Base-by-base conservation (phyloP, 192 early-diverging fungal genomes). In the Backusella parvicylindrica region DNA sequence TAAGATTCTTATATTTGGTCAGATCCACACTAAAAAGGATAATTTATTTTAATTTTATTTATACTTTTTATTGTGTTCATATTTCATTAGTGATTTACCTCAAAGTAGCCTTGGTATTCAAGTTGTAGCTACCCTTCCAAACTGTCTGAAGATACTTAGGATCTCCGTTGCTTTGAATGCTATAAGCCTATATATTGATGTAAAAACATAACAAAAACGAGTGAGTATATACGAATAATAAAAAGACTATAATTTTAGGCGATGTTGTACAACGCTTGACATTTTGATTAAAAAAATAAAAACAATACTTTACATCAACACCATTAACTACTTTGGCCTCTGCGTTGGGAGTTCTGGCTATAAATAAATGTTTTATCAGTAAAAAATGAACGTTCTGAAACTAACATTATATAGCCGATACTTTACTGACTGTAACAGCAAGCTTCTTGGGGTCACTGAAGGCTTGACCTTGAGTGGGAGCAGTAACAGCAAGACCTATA, bases 91-190 rank as follows among this genome's bases (percentile, higher is more conserved):
- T 6, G 18, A 64, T 40, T 70, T 70, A 80, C 79, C 49, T 72
- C 23, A 80, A 66, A 75, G 73, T 80, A 38, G 79, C 79, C 49
- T 69, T 63, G 13, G 43, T 71, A 35, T 76, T 73, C 71, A 80
- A 72, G 4, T 40, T 70, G 26, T 80, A 80, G 36, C n/a, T 80
- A 23, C 79, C 75, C 23, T 68, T 80, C 79, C 79, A 80, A 66
- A 75, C 40, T 35, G 79, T 76, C 21, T 47, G 71, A 28, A 80
- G 65, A 47, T 80, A 80, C 12, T 66, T 68, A 12, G 70, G 23
- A 68, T 76, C 72, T 11, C 75, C 74, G 21, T 75, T 75, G 50
- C 60, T 64, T 6, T 72, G 43, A 73, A 80, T 76, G 28, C 47
- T 40, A 35, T 80, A 80, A 30, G 75, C 64, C 76, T 77, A 73